These are phyloP conservation scores for Nakaseomyces delphensis DNA, from an alignment of 1,139 yeast species.

Conservation along the genomic window DNA sequence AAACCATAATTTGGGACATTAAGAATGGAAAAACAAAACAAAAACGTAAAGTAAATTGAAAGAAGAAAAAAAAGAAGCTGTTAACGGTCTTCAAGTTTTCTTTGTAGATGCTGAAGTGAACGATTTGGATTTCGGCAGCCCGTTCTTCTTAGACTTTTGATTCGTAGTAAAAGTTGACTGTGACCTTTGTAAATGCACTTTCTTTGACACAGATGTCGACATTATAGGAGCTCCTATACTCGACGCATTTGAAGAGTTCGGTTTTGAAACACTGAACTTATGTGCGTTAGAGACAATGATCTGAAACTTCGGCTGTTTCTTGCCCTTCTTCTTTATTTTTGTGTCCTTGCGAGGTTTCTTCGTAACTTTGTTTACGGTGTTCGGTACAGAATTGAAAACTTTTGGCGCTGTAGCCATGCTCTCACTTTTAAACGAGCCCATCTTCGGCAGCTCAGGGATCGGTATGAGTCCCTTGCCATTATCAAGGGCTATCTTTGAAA, in stretches of 20 bases:
- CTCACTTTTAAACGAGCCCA: slow-evolving; percentile 31
- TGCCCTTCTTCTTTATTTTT: slow-evolving; percentile 18
- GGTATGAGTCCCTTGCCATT: slow-evolving; percentile 11
- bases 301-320: slow-evolving; percentile 30
- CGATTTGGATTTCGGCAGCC: slow-evolving; percentile 5
- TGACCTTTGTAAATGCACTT: slow-evolving; percentile 11
- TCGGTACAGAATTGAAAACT: slow-evolving; percentile 8
- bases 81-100: neutral
- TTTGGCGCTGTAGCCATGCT: slow-evolving; percentile 8
- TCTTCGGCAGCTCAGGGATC: slow-evolving; percentile 32
- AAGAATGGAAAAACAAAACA: no score
- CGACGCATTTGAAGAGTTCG: slow-evolving; percentile 4
- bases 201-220: slow-evolving; percentile 4
- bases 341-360: slow-evolving; percentile 8
- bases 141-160: slow-evolving; percentile 6
- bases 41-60: neutral
- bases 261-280: slow-evolving; percentile 18
- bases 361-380: slow-evolving; percentile 5
- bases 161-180: slow-evolving; percentile 11
- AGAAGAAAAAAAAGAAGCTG: neutral
- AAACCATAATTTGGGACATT: neutral
- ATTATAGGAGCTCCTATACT: slow-evolving; percentile 2
- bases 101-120: neutral
- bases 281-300: slow-evolving; percentile 31
- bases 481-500: slow-evolving; percentile 6